These are phyloP conservation scores for Chaetothyriales sp. DNA, from an alignment of 2,329 filamentous ascomycete genomes.

Conservation along the genomic window DNA sequence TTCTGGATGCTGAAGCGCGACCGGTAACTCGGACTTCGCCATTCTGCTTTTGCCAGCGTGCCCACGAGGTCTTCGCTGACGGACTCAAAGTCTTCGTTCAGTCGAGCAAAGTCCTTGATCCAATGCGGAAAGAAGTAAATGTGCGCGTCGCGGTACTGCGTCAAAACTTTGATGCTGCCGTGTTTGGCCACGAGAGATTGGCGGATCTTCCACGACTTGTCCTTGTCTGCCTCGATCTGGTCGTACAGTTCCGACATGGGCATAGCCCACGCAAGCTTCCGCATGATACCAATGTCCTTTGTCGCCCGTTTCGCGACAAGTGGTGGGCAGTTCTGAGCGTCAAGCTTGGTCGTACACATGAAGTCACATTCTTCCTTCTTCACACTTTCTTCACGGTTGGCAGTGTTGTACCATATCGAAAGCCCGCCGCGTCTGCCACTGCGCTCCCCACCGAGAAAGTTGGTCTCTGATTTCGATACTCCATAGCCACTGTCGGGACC, in stretches of 20 bases:
- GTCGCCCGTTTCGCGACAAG: constrained; percentile 47
- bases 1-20: constrained; percentile 24
- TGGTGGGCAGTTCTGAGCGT: constrained; percentile 35
- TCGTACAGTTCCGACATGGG: constrained; percentile 84
- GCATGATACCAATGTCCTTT: constrained; percentile 35
- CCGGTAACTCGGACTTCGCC: constrained; percentile 47
- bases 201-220: constrained; percentile 52
- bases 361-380: constrained; percentile 93
- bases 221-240: constrained; percentile 50
- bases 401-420: constrained; percentile 83
- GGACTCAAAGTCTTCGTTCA: constrained; percentile 71
- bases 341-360: constrained; percentile 60
- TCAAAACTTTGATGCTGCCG: constrained; percentile 64
- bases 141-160: constrained; percentile 76
- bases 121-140: constrained; percentile 90
- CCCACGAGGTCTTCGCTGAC: constrained; percentile 84
- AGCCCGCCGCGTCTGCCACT: constrained; percentile 61
- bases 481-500: constrained; percentile 30
- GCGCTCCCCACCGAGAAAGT: constrained; percentile 40
- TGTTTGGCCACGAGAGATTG: constrained; percentile 63
- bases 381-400: constrained; percentile 53
- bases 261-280: constrained; percentile 68
- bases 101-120: constrained; percentile 70
- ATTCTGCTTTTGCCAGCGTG: constrained; percentile 90
- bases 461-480: constrained; percentile 30